These are phyloP conservation scores for Colletotrichum zoysiae DNA, from an alignment of 2,329 filamentous ascomycete genomes.

Conservation along the genomic window DNA sequence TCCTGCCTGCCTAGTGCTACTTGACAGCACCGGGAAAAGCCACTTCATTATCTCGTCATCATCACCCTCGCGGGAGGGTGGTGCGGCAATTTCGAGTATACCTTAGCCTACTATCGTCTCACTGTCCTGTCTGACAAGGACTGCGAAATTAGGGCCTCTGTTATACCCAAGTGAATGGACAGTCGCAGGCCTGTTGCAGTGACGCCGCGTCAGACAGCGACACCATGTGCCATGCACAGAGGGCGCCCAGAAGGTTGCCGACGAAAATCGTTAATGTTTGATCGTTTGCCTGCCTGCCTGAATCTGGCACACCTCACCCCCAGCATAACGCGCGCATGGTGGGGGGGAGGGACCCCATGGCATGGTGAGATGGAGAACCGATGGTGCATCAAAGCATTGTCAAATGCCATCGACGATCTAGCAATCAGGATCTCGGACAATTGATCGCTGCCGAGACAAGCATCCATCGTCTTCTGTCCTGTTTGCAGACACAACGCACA, in stretches of 20 bases:
- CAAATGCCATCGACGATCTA: conserved; percentile 14
- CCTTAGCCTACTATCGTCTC: not conserved
- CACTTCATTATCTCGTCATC: conserved; percentile 8
- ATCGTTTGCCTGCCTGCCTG: conserved; percentile 13
- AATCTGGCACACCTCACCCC: not conserved
- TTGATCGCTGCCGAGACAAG: conserved; percentile 37
- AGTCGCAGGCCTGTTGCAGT: not conserved
- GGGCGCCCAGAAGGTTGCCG: not conserved
- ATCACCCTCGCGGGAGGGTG: not conserved
- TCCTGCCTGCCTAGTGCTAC: conserved; percentile 1
- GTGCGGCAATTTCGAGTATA: not conserved
- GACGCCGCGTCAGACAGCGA: conserved; percentile 1
- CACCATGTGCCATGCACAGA: not conserved
- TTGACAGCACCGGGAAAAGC: not conserved
- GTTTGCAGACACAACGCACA: not conserved
- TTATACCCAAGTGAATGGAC: not conserved
- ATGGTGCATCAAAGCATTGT: conserved; percentile 1
- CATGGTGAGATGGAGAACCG: conserved; percentile 7
- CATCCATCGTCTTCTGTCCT: not conserved
- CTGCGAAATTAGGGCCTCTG: not conserved
- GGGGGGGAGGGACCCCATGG: conserved; percentile 12
- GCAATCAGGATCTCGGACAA: conserved; percentile 35
- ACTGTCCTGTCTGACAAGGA: not conserved
- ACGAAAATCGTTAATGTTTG: not conserved
- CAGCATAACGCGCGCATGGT: not conserved